Evolutionary conservation across 179 eudicot species (phyloP).

Genomic region (Patellifolia procumbens): DNA sequence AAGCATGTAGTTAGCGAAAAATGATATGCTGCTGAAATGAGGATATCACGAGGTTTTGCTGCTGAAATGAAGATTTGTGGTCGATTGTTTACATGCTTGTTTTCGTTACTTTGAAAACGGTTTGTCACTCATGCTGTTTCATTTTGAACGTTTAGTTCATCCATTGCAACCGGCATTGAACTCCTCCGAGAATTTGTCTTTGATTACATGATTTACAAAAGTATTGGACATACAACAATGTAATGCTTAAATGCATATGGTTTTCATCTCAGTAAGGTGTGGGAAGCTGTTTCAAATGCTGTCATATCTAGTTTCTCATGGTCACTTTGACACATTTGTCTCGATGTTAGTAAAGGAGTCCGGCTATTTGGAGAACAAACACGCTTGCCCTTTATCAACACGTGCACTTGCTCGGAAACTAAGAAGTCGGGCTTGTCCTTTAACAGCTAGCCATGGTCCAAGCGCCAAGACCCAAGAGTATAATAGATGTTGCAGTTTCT

Average conservation of each 20-base stretch:
- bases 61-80: background rate
- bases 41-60: background rate
- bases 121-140: background rate
- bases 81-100: background rate
- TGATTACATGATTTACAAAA: no score
- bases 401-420: no score
- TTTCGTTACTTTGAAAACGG: background rate
- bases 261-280: background rate
- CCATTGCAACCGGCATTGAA: background rate
- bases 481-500: no score
- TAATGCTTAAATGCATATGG: background rate
- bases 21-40: background rate
- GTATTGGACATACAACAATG: background rate
- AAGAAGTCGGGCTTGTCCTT: no score
- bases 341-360: no score
- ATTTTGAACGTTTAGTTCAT: background rate
- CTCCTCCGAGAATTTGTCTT: background rate
- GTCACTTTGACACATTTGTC: no score
- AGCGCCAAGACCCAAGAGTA: no score
- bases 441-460: no score
- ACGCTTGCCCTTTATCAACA: no score
- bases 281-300: no score
- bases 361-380: no score
- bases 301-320: no score
- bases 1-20: background rate